These are phyloP conservation scores for Lepidopterella palustris DNA, from an alignment of 495 filamentous ascomycete genomes.

Conservation along the genomic window DNA sequence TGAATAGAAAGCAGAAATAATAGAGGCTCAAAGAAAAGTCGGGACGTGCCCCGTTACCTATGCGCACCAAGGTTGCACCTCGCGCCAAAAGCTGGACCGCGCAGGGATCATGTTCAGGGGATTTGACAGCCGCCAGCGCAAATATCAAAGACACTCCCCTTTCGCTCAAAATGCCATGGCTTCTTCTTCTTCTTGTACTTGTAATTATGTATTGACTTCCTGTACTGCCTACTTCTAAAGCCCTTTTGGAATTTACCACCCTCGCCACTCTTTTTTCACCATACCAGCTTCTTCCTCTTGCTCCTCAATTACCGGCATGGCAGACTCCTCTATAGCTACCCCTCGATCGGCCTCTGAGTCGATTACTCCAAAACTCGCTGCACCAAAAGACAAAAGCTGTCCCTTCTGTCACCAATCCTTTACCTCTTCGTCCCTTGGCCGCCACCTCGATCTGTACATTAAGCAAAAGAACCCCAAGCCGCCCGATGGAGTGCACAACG, in stretches of 20 bases:
- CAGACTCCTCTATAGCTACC: constrained; percentile 29
- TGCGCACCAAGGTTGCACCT: not conserved
- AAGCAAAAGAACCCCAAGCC: constrained; percentile 78
- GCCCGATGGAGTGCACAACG: constrained; percentile 78
- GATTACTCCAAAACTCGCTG: constrained; percentile 36
- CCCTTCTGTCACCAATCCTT: constrained; percentile 80
- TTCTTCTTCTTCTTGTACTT: too few species aligned
- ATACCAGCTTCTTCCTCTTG: not conserved
- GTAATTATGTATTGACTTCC: not conserved
- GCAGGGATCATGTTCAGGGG: too few species aligned
- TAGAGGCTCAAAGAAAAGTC: too few species aligned
- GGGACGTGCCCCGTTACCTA: too few species aligned
- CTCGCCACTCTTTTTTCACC: constrained; percentile 13
- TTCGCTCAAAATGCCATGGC: not conserved
- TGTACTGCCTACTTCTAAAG: not conserved
- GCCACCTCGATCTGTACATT: constrained; percentile 85
- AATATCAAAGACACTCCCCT: constrained; percentile 1
- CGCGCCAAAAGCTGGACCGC: not conserved
- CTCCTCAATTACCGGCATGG: constrained; percentile 9
- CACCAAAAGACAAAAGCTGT: constrained; percentile 72
- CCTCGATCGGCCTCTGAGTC: constrained; percentile 46
- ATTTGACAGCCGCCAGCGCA: not conserved
- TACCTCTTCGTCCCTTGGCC: constrained; percentile 86
- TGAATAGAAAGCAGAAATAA: too few species aligned
- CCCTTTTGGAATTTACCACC: not conserved